A percentile compares a stretch with the other conserved stretches of the same genome.
Evolutionary conservation across 2,329 filamentous ascomycete species (phyloP).

Genomic region (Claviceps africana): DNA sequence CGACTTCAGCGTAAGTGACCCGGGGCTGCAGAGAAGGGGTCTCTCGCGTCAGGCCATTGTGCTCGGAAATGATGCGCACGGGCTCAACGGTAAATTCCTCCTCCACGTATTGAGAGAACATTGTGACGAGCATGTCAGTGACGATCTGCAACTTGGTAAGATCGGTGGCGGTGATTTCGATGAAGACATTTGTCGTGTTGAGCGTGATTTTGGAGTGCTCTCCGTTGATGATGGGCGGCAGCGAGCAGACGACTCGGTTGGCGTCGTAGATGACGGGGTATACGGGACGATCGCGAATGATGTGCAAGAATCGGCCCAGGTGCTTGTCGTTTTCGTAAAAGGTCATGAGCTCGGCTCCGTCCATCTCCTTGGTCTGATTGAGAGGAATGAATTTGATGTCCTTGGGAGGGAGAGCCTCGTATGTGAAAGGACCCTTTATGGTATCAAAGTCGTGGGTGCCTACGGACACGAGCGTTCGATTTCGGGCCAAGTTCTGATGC

Average conservation of each 20-base stretch:
- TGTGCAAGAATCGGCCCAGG: slow-evolving; percentile 78
- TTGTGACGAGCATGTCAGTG: slow-evolving; percentile 86
- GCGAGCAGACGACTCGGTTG: slow-evolving; percentile 73
- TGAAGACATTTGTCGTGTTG: slow-evolving; percentile 84
- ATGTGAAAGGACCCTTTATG: slow-evolving; percentile 86
- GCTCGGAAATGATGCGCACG: slow-evolving; percentile 78
- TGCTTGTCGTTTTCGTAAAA: slow-evolving; percentile 95
- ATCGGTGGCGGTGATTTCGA: slow-evolving; percentile 93
- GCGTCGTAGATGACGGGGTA: slow-evolving; percentile 95
- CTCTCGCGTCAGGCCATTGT: slow-evolving; percentile 72
- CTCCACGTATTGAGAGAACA: slow-evolving; percentile 87
- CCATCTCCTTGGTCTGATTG: slow-evolving; percentile 84
- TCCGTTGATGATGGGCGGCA: slow-evolving; percentile 96
- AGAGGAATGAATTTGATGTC: slow-evolving; percentile 83
- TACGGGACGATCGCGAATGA: slow-evolving; percentile 83
- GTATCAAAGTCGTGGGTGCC: slow-evolving; percentile 95
- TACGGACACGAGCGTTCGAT: slow-evolving; percentile 89
- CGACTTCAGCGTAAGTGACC: slow-evolving; percentile 66
- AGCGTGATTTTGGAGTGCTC: slow-evolving; percentile 93
- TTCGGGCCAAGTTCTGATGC: slow-evolving; percentile 86
- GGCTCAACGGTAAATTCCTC: slow-evolving; percentile 90
- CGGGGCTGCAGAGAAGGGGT: slow-evolving; percentile 71
- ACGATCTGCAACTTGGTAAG: slow-evolving; percentile 94
- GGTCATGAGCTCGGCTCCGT: slow-evolving; percentile 74
- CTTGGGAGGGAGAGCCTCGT: slow-evolving; percentile 82